Evolutionary conservation across 345 rosid genomes (phyloP).

Genomic region (Erysimum cheiranthoides): DNA sequence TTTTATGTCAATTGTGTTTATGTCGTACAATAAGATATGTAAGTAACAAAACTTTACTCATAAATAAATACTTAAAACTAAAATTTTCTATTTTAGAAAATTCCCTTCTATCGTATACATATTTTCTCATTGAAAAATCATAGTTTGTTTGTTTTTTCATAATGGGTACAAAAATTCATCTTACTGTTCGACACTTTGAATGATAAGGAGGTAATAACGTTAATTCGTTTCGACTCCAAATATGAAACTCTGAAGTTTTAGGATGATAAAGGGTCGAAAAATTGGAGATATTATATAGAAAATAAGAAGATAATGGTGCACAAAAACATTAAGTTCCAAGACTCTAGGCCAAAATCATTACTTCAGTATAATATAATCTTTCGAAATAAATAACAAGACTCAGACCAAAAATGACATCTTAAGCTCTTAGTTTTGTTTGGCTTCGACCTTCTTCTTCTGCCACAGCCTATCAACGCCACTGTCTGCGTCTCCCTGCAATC

Average conservation of each 20-base stretch:
- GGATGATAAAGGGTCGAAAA: neutral
- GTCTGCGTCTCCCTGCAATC: constrained; percentile 70
- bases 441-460: constrained; percentile 53
- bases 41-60: neutral
- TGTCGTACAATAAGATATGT: neutral
- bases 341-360: constrained; percentile 10
- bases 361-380: constrained; percentile 1
- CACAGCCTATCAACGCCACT: constrained; percentile 70
- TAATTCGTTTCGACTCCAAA: neutral
- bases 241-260: neutral
- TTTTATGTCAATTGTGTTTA: neutral
- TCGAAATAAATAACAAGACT: neutral
- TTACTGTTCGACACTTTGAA: too few species aligned
- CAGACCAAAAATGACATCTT: neutral
- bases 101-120: too few species aligned
- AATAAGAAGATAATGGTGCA: neutral
- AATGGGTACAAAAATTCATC: too few species aligned
- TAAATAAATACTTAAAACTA: neutral
- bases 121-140: too few species aligned
- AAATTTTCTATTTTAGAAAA: too few species aligned
- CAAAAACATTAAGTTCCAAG: neutral
- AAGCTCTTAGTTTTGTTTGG: constrained; percentile 39
- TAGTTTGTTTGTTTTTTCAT: too few species aligned
- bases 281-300: neutral
- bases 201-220: too few species aligned